Conservation (phyloP, 2,329 filamentous ascomycete genomes). For the Coleophoma eucalyptorum region DNA sequence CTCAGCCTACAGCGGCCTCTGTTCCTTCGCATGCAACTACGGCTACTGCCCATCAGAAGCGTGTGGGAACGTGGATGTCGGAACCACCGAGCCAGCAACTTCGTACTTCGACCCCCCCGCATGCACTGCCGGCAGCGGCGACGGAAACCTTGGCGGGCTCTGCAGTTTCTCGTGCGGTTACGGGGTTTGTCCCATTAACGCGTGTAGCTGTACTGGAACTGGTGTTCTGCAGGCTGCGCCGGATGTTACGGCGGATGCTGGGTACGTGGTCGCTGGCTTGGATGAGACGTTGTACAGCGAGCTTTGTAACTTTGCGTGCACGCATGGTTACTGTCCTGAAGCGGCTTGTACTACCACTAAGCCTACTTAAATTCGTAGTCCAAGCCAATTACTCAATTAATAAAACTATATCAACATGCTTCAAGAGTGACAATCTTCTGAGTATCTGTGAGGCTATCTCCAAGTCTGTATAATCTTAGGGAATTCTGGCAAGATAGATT, state of each 20-base stretch:
- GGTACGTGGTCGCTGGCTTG: not conserved
- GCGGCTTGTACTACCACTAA: not conserved
- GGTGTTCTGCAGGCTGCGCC: not conserved
- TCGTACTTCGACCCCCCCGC: conserved; percentile 2
- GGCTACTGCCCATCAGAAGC: conserved; percentile 23
- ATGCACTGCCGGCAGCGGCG: conserved; percentile 1
- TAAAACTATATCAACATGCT: too few relatives aligned
- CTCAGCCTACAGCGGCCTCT: conserved; percentile 14
- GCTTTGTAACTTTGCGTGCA: conserved; percentile 1
- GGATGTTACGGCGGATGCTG: not conserved
- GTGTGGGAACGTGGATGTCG: conserved; percentile 9
- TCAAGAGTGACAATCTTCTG: too few relatives aligned
- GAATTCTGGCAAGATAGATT: too few relatives aligned
- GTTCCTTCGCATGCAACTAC: conserved; percentile 21
- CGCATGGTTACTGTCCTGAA: not conserved
- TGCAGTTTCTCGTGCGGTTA: conserved; percentile 8
- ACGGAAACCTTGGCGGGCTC: conserved; percentile 7
- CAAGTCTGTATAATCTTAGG: too few relatives aligned
- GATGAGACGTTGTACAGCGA: not conserved
- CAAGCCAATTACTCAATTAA: too few relatives aligned
- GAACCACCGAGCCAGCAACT: not conserved
- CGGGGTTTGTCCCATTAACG: conserved; percentile 6
- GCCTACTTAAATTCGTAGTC: too few relatives aligned
- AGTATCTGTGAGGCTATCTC: too few relatives aligned
- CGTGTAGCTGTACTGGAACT: conserved; percentile 1